These are phyloP conservation scores for Pulveroboletus ravenelii DNA, from an alignment of 768 basidiomycete species.

Conservation along the genomic window DNA sequence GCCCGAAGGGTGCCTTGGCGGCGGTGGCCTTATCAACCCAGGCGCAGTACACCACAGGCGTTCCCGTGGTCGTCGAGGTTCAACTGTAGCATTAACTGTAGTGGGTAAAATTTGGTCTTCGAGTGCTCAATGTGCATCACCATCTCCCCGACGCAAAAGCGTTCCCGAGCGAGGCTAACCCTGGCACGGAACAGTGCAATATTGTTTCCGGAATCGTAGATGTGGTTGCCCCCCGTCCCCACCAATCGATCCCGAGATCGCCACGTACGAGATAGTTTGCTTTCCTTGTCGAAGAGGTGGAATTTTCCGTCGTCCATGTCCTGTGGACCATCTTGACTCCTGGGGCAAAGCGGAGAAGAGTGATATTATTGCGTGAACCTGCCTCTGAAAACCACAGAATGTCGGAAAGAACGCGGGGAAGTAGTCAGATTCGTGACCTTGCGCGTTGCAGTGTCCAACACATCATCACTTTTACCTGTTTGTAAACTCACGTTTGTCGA, in stretches of 20 bases:
- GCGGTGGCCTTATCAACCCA: slow-evolving; percentile 55
- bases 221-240: slow-evolving; percentile 46
- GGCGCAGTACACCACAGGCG: slow-evolving; percentile 44
- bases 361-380: not conserved
- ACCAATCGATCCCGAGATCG: slow-evolving; percentile 42
- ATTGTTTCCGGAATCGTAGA: slow-evolving; percentile 51
- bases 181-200: slow-evolving; percentile 58
- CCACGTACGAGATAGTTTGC: slow-evolving; percentile 40
- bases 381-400: slow-evolving; percentile 36
- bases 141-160: slow-evolving; percentile 60
- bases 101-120: slow-evolving; percentile 39
- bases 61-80: slow-evolving; percentile 38
- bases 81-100: slow-evolving; percentile 37
- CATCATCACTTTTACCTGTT: not conserved
- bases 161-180: slow-evolving; percentile 47
- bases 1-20: slow-evolving; percentile 43
- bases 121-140: slow-evolving; percentile 41
- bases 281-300: slow-evolving; percentile 1
- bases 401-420: slow-evolving; percentile 49
- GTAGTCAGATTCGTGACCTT: slow-evolving; percentile 49
- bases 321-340: slow-evolving; percentile 43
- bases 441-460: slow-evolving; percentile 55
- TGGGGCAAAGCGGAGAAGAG: not conserved
- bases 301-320: slow-evolving; percentile 31
- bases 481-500: slow-evolving; percentile 43